A percentile compares a stretch with the other conserved stretches of the same genome.
These are phyloP conservation scores for Solanum medicagineum DNA, from an alignment of 257 asterid genomes.

Conservation along the genomic window DNA sequence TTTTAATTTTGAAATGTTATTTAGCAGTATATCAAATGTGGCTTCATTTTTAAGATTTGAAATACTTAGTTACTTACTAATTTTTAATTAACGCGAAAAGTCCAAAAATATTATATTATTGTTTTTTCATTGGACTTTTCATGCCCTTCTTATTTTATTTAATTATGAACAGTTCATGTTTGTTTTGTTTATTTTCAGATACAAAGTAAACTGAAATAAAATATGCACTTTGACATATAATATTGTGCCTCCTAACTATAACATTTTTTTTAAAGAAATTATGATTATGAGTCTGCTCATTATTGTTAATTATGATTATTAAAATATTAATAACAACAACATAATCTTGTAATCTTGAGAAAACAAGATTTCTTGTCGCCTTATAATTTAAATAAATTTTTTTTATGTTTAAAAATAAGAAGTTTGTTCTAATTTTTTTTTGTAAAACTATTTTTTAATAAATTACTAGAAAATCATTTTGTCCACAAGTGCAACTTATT, in stretches of 20 bases:
- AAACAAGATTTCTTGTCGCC: too few relatives aligned
- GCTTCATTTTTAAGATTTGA: background rate
- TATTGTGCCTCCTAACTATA: background rate
- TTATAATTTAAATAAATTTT: too few relatives aligned
- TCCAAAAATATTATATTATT: background rate
- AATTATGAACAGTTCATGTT: background rate
- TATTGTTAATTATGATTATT: background rate
- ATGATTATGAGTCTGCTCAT: background rate
- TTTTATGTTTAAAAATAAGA: too few relatives aligned
- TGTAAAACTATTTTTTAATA: too few relatives aligned
- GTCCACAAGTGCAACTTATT: too few relatives aligned
- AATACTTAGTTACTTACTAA: background rate
- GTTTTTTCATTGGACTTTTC: background rate
- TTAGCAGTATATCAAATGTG: background rate
- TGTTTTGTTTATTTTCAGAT: background rate
- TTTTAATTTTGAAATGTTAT: background rate
- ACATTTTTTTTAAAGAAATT: background rate
- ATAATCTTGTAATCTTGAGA: too few relatives aligned
- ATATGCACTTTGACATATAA: background rate
- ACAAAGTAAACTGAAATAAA: background rate
- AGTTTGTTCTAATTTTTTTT: too few relatives aligned
- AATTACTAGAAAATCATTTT: too few relatives aligned
- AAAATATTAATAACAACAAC: background rate
- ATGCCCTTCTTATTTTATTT: background rate
- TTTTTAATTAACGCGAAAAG: too few relatives aligned